Evolutionary conservation across 306 rosid species (phyloP).

Genomic region (Vigna angularis): DNA sequence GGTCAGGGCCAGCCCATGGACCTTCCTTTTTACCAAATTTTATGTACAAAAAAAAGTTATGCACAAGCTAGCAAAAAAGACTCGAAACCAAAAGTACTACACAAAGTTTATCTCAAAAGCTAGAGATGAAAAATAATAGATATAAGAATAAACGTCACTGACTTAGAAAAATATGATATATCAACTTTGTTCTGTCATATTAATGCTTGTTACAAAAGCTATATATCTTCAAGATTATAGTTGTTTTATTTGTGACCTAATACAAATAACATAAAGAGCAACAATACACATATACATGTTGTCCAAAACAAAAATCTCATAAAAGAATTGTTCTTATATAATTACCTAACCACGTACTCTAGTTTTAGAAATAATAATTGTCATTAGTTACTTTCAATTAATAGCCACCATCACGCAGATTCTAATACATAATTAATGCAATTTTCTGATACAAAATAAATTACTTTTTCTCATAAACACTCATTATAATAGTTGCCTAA

Average conservation of each 20-base stretch:
- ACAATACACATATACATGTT: not conserved
- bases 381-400: not conserved
- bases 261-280: not conserved
- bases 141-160: too few relatives aligned
- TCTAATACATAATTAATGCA: not conserved
- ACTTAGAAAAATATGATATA: not conserved
- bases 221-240: constrained; percentile 19
- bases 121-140: too few relatives aligned
- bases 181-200: not conserved
- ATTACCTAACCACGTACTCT: not conserved
- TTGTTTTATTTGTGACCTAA: constrained; percentile 11
- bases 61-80: too few relatives aligned
- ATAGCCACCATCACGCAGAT: not conserved
- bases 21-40: too few relatives aligned
- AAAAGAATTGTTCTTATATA: not conserved
- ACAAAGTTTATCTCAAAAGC: too few relatives aligned
- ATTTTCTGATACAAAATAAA: not conserved
- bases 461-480: not conserved
- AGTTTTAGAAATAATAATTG: not conserved
- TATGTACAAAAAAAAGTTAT: too few relatives aligned
- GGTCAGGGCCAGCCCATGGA: too few relatives aligned
- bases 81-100: too few relatives aligned
- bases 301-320: not conserved
- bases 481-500: not conserved
- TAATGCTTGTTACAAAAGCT: constrained; percentile 10